Evolutionary conservation across 1,139 yeast genomes (phyloP).

Genomic region (Saccharomycopsis hybrid): DNA sequence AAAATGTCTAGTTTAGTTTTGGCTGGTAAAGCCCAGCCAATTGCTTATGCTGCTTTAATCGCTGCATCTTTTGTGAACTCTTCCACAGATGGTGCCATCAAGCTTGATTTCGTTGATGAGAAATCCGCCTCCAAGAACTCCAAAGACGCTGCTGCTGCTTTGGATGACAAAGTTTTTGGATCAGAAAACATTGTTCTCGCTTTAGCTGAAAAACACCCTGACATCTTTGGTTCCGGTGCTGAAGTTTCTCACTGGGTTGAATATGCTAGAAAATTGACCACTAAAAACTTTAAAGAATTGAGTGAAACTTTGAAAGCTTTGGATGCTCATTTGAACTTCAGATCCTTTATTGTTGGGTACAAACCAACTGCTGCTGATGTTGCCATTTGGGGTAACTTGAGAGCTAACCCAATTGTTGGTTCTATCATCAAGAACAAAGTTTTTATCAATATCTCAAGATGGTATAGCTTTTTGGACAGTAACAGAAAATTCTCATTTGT

Average conservation of each 20-base stretch:
- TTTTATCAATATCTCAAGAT: conserved; percentile 81
- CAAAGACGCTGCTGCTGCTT: conserved; percentile 36
- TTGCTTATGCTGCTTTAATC: conserved; percentile 74
- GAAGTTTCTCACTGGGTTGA: conserved; percentile 57
- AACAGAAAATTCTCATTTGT: conserved; percentile 63
- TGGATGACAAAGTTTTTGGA: conserved; percentile 40
- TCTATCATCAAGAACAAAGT: conserved; percentile 81
- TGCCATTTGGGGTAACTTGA: conserved; percentile 87
- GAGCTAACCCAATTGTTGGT: conserved; percentile 90
- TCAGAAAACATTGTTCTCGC: conserved; percentile 40
- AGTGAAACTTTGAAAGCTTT: conserved; percentile 71
- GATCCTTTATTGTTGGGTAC: conserved; percentile 72
- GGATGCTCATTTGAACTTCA: conserved; percentile 78
- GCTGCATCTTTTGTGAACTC: conserved; percentile 72
- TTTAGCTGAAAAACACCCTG: conserved; percentile 43
- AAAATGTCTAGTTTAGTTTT: conserved; percentile 33
- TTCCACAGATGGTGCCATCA: conserved; percentile 45
- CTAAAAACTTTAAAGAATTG: conserved; percentile 84
- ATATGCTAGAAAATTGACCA: conserved; percentile 59
- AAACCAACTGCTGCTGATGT: conserved; percentile 68
- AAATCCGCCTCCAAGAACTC: conserved; percentile 38
- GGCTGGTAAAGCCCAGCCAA: conserved; percentile 80
- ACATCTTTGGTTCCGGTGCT: conserved; percentile 27
- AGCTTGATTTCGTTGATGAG: conserved; percentile 62
- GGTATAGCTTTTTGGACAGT: conserved; percentile 77